Base-by-base conservation (phyloP, 2,329 filamentous ascomycete species). In the Verticillium zaregamsianum region DNA sequence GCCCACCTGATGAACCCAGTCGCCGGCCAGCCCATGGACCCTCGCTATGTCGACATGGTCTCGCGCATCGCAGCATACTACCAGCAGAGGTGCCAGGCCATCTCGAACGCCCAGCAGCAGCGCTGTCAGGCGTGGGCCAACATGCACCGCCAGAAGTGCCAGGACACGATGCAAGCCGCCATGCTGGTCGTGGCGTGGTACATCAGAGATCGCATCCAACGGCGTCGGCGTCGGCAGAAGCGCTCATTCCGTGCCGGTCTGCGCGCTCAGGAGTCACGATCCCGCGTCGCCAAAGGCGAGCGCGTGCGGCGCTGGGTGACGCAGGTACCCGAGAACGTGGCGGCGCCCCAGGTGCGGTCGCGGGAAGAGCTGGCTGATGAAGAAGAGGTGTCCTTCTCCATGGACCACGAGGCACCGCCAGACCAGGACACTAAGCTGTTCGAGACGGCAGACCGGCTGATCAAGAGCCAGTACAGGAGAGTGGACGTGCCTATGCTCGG, bases 181-280 rank as follows among this genome's bases (percentile, higher is more conserved):
- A 81, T 80, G 76, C 68, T 82, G 25, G 76, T 81, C 4, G 78
- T 82, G 35, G 79, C 79, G 14, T 82, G 79, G 79, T 81, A 82
- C 65, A 76, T 80, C 54, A 76, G 79, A 54, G 79, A 81, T 66
- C 77, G 79, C 35, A 79, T 81, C 65, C 72, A 75, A 62, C 74
- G 79, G 35, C 73, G 78, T 32, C 73, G 78, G 54, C 73, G 72
- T 66, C 70, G 74, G 59, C 72, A 77, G 67, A 79, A 76, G 72
- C 73, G 76, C 20, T 68, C 70, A 20, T 82, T 82, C 66, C 72
- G 73, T 59, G 70, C 72, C 9, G 77, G 76, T 14, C 70, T 81
- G 61, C 70, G 69, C 57, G 71, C 73, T 61, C 71, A 71, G 64
- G 70, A 69, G 55, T 66, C 68, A 17, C 68, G 68, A 49, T 64